These are phyloP conservation scores for Hypsizygus marmoreus DNA, from an alignment of 768 basidiomycete species.

Conservation along the genomic window DNA sequence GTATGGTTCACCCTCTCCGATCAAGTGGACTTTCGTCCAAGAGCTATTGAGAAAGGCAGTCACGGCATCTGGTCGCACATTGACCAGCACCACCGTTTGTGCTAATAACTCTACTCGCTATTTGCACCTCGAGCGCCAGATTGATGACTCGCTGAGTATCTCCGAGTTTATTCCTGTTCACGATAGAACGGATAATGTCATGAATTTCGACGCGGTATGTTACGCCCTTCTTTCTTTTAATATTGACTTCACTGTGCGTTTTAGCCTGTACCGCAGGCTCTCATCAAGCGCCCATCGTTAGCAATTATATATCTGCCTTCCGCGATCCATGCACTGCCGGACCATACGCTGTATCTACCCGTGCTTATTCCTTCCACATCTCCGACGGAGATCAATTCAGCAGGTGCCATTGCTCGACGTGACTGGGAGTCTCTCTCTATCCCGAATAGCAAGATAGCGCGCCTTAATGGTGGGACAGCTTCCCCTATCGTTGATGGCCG, in stretches of 20 bases:
- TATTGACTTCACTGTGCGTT: constrained; percentile 39
- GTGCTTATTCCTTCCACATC: constrained; percentile 41
- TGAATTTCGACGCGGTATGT: constrained; percentile 34
- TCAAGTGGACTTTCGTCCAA: constrained; percentile 65
- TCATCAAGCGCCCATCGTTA: constrained; percentile 53
- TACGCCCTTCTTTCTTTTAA: constrained; percentile 26
- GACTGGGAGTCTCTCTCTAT: constrained; percentile 47
- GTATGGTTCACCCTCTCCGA: constrained; percentile 61
- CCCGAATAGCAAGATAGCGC: constrained; percentile 41
- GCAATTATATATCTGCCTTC: constrained; percentile 71
- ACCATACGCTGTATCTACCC: constrained; percentile 58
- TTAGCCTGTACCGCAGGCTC: constrained; percentile 42
- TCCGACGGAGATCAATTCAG: constrained; percentile 14
- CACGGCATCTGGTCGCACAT: constrained; percentile 36
- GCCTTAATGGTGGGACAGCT: constrained; percentile 32
- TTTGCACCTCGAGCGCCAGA: constrained; percentile 29
- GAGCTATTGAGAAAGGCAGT: constrained; percentile 58
- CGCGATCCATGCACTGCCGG: constrained; percentile 33
- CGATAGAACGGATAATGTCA: constrained; percentile 37
- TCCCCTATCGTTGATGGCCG: constrained; percentile 49
- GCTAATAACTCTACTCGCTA: constrained; percentile 26
- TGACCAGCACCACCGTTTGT: constrained; percentile 25
- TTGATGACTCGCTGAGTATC: constrained; percentile 25
- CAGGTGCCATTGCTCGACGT: constrained; percentile 34
- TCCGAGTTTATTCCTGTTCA: constrained; percentile 35